Evolutionary conservation across 2,329 filamentous ascomycete species (phyloP).

Genomic region (Stagonosporopsis rhizophila): DNA sequence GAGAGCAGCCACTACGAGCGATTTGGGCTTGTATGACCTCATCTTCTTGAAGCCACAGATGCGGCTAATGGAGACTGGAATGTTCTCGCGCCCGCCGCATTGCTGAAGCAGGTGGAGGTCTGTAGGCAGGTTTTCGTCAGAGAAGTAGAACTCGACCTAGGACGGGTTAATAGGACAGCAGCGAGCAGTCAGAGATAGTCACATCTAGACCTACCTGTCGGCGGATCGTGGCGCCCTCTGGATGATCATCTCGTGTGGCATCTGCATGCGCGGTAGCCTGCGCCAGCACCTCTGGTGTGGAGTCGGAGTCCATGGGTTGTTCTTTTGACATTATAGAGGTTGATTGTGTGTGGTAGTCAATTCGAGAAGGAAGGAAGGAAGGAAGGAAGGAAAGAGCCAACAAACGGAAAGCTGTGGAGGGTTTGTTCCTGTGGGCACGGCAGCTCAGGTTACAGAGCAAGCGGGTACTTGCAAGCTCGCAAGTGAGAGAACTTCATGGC

Average conservation of each 20-base stretch:
- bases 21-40: conserved; percentile 52
- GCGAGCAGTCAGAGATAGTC: not conserved
- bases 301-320: not conserved
- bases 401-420: too few relatives aligned
- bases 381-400: not conserved
- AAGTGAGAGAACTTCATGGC: conserved; percentile 11
- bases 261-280: not conserved
- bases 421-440: not conserved
- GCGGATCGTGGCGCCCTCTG: conserved; percentile 38
- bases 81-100: conserved; percentile 51
- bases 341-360: not conserved
- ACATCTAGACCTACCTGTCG: conserved; percentile 34
- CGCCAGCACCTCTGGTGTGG: conserved; percentile 2
- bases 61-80: conserved; percentile 52
- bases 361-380: not conserved
- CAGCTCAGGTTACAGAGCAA: conserved; percentile 4
- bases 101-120: conserved; percentile 54
- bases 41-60: conserved; percentile 57
- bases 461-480: conserved; percentile 4
- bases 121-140: conserved; percentile 54
- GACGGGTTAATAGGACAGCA: conserved; percentile 13
- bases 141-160: conserved; percentile 60
- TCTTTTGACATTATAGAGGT: conserved; percentile 3
- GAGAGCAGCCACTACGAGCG: conserved; percentile 51
- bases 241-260: conserved; percentile 27